phyloP scores from a whole-genome alignment of 2,329 filamentous ascomycete genomes.

The Epichloe bromicola region DNA sequence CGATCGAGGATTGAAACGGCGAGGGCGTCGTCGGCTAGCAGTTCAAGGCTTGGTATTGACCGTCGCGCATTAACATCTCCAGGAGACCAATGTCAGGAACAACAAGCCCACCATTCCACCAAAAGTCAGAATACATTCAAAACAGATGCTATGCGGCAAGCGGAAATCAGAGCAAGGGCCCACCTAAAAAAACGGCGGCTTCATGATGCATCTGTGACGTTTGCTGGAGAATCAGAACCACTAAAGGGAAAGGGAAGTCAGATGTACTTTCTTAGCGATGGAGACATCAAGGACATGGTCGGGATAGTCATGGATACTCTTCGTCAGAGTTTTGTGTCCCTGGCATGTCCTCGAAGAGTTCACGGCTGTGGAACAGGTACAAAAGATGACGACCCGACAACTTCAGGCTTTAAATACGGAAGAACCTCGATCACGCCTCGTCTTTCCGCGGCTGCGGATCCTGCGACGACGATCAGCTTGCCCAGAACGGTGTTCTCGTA shows the following conservation, averaged over 20 bases:
- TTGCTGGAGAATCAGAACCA: background rate
- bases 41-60: background rate
- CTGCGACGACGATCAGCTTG: conserved; percentile 21
- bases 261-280: conserved; percentile 9
- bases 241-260: background rate
- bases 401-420: conserved; percentile 11
- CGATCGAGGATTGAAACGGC: background rate
- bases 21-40: background rate
- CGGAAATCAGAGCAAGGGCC: conserved; percentile 1
- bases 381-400: background rate
- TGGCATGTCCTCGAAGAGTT: background rate
- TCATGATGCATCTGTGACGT: background rate
- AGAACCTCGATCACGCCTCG: conserved; percentile 14
- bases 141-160: background rate
- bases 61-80: background rate
- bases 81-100: background rate
- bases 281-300: conserved; percentile 6
- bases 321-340: background rate
- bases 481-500: conserved; percentile 19
- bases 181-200: conserved; percentile 3
- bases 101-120: background rate
- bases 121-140: background rate
- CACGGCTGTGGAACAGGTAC: background rate
- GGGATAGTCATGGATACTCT: conserved; percentile 3
- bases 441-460: conserved; percentile 13